Conservation (phyloP, 306 rosid genomes). For the Potentilla sterilis region DNA sequence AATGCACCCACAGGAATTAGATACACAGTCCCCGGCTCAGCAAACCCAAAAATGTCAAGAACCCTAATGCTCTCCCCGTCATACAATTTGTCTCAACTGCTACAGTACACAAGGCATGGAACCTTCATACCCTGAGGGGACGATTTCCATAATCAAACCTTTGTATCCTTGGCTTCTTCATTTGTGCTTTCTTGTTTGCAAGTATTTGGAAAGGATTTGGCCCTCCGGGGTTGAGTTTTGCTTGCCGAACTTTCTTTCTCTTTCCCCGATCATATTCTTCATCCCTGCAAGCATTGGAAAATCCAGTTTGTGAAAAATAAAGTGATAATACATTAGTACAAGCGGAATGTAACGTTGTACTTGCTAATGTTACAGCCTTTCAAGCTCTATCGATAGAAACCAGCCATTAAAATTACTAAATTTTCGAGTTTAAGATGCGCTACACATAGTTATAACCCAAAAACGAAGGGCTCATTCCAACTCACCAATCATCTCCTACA, state of each 20-base stretch:
- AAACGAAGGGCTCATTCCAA: not conserved
- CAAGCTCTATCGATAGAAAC: not conserved
- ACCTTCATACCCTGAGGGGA: conserved; percentile 73
- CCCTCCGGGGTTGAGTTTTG: conserved; percentile 51
- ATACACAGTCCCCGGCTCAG: conserved; percentile 19
- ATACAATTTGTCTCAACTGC: conserved; percentile 32
- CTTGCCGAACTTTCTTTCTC: conserved; percentile 67
- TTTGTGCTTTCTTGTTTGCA: conserved; percentile 44
- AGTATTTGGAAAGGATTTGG: conserved; percentile 74
- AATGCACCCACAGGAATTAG: conserved; percentile 19
- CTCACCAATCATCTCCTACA: conserved; percentile 87
- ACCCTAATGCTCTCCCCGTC: conserved; percentile 22
- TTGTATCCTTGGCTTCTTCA: conserved; percentile 50
- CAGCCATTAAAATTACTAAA: not conserved
- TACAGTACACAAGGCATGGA: conserved; percentile 21
- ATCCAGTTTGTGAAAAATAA: not conserved
- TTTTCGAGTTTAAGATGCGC: not conserved
- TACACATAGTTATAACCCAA: not conserved
- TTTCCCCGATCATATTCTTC: conserved; percentile 85
- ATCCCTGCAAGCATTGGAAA: conserved; percentile 56
- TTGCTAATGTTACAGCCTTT: not conserved
- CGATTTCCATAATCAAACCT: conserved; percentile 49
- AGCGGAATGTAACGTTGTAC: not conserved
- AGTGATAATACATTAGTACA: not conserved
- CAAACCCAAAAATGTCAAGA: conserved; percentile 23